Evolutionary conservation across 73 alveolate genomes (phyloP), one percentile per base, ranked within the genome.

Genomic region (Uronychia binucleata): DNA sequence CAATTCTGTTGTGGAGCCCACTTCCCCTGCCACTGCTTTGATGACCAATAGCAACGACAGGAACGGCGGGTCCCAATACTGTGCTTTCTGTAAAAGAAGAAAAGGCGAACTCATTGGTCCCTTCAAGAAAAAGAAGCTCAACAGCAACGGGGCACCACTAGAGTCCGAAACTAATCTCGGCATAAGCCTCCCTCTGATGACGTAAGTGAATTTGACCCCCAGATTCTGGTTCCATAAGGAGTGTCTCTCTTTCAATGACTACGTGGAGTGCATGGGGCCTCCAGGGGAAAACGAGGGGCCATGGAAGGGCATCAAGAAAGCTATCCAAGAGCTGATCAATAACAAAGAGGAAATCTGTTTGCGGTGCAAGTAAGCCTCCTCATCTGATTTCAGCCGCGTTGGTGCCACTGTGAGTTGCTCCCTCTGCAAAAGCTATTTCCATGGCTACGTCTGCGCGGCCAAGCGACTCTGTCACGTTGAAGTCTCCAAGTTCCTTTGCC

Each of bases 31-130:
- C 5, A 46, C 67, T 46, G 67, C 67, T 46, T 19, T 46, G 67
- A 46, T 46, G 5, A 19, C 19, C 5, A 19, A 5, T 19, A 46
- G 19, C 19, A 46, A 11, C n/a, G 67, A 46, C 19, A 46, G 67
- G 19, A 46, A 19, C 19, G 5, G n/a, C 5, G 67, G 67, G 5
- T 46, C 67, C 19, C 57, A 27, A 26, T 32, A 77, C n/a, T 85
- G 91, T 85, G 86, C 30, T 33, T 58, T 85, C 14, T 85, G 91
- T 59, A 5, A 85, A 85, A 77, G 91, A 77, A 26, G 28, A 30
- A 84, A 85, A 35, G 74, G 34, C 5, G 80, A 78, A 1, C 25
- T 85, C 0, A 77, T 77, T 29, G 91, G 91, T 26, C 91, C 91
- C 33, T 77, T 85, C 31, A 0, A 8, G 0, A 85, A 57, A 30